Percentiles rank a stretch among this genome's conserved stretches.
These are phyloP conservation scores for Verbena officinalis DNA, from an alignment of 257 asterid species.

Conservation along the genomic window DNA sequence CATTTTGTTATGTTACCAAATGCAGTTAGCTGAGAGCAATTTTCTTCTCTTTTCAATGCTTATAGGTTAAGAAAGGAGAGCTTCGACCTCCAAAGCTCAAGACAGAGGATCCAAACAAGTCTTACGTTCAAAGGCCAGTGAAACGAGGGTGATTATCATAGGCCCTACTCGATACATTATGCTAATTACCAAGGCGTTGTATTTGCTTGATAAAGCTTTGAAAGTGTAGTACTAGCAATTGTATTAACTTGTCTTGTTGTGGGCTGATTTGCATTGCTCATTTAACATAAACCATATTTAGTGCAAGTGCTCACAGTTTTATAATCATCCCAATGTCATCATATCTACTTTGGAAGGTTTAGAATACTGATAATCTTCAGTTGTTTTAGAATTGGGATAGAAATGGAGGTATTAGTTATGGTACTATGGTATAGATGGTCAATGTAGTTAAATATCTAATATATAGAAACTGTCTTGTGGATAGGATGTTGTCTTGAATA, in stretches of 20 bases:
- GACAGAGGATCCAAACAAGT: slow-evolving; percentile 99
- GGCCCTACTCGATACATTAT: neutral
- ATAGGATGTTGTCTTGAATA: too few species aligned
- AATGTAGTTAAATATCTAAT: too few species aligned
- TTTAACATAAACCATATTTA: neutral
- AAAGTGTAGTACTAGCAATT: slow-evolving; percentile 19
- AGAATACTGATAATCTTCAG: too few species aligned
- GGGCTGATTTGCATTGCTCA: slow-evolving; percentile 11
- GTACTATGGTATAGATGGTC: too few species aligned
- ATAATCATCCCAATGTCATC: neutral
- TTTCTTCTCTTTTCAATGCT: neutral
- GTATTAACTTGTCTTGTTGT: slow-evolving; percentile 16
- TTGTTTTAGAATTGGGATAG: too few species aligned
- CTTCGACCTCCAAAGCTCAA: slow-evolving; percentile 96
- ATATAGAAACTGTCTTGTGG: too few species aligned
- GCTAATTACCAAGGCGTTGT: slow-evolving; percentile 7
- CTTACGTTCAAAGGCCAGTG: slow-evolving; percentile 94
- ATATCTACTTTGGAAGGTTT: too few species aligned
- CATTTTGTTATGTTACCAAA: neutral
- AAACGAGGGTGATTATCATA: slow-evolving; percentile 55
- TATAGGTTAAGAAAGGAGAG: slow-evolving; percentile 92
- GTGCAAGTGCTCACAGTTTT: slow-evolving; percentile 13
- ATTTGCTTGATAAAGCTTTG: slow-evolving; percentile 21
- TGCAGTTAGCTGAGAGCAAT: neutral
- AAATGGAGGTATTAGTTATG: too few species aligned